Evolutionary conservation across 225 moss, liverwort and hornwort genomes (phyloP), one percentile per base, ranked within the genome.

Genomic region (Antitrichia curtipendula): DNA sequence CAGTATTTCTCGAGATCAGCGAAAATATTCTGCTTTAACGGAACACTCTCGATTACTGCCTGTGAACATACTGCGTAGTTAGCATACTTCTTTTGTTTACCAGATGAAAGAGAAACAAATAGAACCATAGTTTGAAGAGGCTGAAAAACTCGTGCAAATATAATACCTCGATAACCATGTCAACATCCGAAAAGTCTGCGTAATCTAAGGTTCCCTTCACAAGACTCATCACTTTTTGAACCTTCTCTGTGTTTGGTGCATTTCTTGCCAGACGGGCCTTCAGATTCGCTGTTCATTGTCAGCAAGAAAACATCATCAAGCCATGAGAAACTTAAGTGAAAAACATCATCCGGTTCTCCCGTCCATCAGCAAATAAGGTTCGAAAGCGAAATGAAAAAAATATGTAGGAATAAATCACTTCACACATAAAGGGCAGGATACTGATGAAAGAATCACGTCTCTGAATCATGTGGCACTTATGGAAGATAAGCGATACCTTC

Each of bases 131-230:
- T 53, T 43, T 82, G 52, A 41, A 83, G 54, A 86, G 54, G 40
- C 88, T 66, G 31, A n/a, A 45, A 47, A 81, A 77, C 15, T 63
- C 29, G 73, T 83, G 82, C 38, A 74, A 54, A 53, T 80, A 12
- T 36, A 72, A 60, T 92, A 97, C 97, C 94, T 97, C 97, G 49
- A 97, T 95, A 78, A 95, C 97, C 90, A 97, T 89, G 85, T 97
- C 97, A 86, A 95, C 97, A 82, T 92, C 83, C 34, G 89, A 84
- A 90, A 96, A 97, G 86, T 94, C 95, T 52, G 88, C 90, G 87
- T 95, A 97, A 84, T 97, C 93, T 65, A 96, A 80, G 50, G 95
- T 94, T 73, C 97, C 97, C 87, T 92, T 97, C 84, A 96, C 91
- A 78, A 95, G 94, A 82, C 83, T 78, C 68, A 95, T 76, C 28